Base-by-base conservation (phyloP, 805 yeast species). In the Sungouiella thailandica region DNA sequence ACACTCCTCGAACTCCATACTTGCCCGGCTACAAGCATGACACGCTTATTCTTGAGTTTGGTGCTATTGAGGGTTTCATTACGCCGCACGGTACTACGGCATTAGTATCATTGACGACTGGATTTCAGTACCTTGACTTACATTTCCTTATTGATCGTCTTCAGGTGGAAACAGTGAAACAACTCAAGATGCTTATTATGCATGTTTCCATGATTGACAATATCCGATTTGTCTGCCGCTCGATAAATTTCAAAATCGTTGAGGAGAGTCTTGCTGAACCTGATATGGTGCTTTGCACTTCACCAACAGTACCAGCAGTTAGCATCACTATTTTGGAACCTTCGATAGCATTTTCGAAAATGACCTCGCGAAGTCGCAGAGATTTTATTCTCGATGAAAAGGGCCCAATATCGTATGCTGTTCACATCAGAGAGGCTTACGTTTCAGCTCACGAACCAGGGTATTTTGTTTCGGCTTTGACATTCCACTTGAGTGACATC, bases 111-210 rank as follows among this genome's bases (percentile, higher is more conserved):
- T 46, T 78, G 22, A 29, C 60, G 2, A 55, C 56, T 4, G 54
- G 57, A 1, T 44, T 60, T 10, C 59, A 63, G 16, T 55, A 54
- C 12, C 59, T 62, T 11, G 60, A 71, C 2, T 50, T 78, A 22
- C 69, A 68, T 7, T 62, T 68, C 9, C 62, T 77, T 4, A 59
- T 88, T 46, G 96, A 89, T 53, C 53, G 54, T 12, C 57, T 87
- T 11, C 94, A 89, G 39, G 53, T 74, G 12, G 74, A 75, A 7
- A 72, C 82, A 2, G 65, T 84, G 9, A 54, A 57, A 22, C 57
- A 61, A 7, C 53, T 84, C 17, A 57, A 63, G 17, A 32, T 32
- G 6, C 52, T 59, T 15, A 47, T 70, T 28, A 35, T 46, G 4
- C 56, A 61, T 2, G 42, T 55, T 1, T 57, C 68, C 1, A 44